phyloP scores from a whole-genome alignment of 768 basidiomycete species.

The Boletales sp. region DNA sequence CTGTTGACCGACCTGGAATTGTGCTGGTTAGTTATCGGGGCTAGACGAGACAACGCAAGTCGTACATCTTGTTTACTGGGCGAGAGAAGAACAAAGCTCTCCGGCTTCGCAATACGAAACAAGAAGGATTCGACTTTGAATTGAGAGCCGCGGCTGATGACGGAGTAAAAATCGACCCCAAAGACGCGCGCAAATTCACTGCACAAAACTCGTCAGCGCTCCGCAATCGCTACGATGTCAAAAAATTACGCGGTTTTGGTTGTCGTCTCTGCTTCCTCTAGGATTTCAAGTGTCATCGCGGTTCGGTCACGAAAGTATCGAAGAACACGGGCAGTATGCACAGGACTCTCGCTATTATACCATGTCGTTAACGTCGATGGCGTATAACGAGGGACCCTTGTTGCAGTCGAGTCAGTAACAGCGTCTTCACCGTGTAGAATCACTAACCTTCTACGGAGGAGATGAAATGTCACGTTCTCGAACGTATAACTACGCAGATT shows the following conservation, averaged over 20 bases:
- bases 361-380: slow-evolving; percentile 59
- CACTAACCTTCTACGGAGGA: slow-evolving; percentile 69
- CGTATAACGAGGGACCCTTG: slow-evolving; percentile 75
- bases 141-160: slow-evolving; percentile 91
- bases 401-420: slow-evolving; percentile 1
- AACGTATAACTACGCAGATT: slow-evolving; percentile 78
- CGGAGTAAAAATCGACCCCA: slow-evolving; percentile 95
- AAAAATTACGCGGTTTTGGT: slow-evolving; percentile 81
- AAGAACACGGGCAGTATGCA: slow-evolving; percentile 52
- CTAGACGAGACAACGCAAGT: not conserved
- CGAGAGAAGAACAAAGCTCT: slow-evolving; percentile 86
- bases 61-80: slow-evolving; percentile 83
- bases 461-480: slow-evolving; percentile 84
- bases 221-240: not conserved
- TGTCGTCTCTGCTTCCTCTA: slow-evolving; percentile 77
- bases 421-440: not conserved
- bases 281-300: slow-evolving; percentile 67
- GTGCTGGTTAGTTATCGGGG: not conserved
- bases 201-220: slow-evolving; percentile 1
- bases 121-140: slow-evolving; percentile 99
- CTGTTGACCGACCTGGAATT: slow-evolving; percentile 81
- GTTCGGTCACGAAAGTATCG: slow-evolving; percentile 65
- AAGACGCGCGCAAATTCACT: slow-evolving; percentile 98
- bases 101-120: slow-evolving; percentile 96
- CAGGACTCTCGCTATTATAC: slow-evolving; percentile 59